A percentile compares a stretch with the other conserved stretches of the same genome.
phyloP scores from a whole-genome alignment of 2,329 filamentous ascomycete genomes.

The Hypoxylon sp. region DNA sequence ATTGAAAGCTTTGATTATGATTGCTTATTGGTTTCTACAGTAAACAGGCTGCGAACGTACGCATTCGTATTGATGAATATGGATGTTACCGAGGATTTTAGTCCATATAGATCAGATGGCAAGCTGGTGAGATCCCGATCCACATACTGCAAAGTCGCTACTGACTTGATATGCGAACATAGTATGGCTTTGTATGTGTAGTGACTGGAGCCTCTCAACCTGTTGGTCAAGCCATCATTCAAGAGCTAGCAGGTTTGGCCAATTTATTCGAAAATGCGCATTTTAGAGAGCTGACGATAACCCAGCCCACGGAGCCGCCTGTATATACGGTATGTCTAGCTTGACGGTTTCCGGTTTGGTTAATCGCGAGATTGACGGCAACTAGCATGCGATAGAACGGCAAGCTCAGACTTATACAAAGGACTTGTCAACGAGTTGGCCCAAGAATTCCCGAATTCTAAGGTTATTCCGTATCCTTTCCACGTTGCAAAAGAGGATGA shows the following conservation, averaged over 20 bases:
- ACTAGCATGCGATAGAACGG: conserved; percentile 65
- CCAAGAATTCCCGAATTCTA: conserved; percentile 67
- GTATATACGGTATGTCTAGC: conserved; percentile 66
- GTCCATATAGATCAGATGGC: conserved; percentile 45
- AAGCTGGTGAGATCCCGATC: conserved; percentile 49
- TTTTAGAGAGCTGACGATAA: conserved; percentile 36
- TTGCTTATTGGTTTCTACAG: background rate
- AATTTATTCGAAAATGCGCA: background rate
- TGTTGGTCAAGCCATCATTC: conserved; percentile 71
- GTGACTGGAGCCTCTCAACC: conserved; percentile 74
- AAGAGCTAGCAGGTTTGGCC: conserved; percentile 68
- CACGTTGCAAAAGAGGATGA: conserved; percentile 71
- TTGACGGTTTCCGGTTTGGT: background rate
- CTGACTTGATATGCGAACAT: conserved; percentile 20
- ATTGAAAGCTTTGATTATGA: background rate
- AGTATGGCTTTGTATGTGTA: conserved; percentile 76
- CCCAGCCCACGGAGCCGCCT: conserved; percentile 74
- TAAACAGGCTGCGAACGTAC: background rate
- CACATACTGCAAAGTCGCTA: background rate
- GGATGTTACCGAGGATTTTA: conserved; percentile 46
- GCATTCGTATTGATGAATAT: conserved; percentile 16
- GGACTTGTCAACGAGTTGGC: conserved; percentile 61
- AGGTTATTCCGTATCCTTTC: conserved; percentile 74
- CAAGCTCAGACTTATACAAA: conserved; percentile 58
- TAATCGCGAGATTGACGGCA: conserved; percentile 34